Base-by-base conservation (phyloP, 305 asterid species). In the Ajuga reptans region DNA sequence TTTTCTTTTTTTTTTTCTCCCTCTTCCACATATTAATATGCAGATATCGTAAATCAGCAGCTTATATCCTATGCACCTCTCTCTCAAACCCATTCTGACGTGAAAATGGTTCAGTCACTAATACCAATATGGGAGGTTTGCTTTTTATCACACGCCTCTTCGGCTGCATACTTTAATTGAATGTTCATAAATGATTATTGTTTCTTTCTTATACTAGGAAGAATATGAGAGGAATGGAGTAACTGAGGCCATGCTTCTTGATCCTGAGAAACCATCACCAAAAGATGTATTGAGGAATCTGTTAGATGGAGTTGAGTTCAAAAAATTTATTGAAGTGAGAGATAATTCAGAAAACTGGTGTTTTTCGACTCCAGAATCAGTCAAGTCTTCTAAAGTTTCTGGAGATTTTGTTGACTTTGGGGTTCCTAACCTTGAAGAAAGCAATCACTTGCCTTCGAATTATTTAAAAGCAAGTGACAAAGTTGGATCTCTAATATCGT, bases 41-140 rank as follows among this genome's bases (percentile, higher is more conserved):
- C 92, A 94, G 99, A 92, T 71, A 86, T 94, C 67, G 73, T 86
- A 70, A 94, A 94, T 78, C 97, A 86, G 82, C 85, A 85, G 73
- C 73, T 72, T 66, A 75, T 81, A 69, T 83, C 91, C 8, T 85
- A 74, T 66, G 78, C 85, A 41, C 77, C 89, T 72, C 95, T 87
- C 74, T 89, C 99, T 14, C 97, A 91, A 83, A 70, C 84, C 72
- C 64, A 66, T 79, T 80, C 95, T 59, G 85, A 85, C 53, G 76
- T 78, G 82, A 89, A 83, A 88, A 85, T 86, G 96, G 96, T 94
- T 75, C 99, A 86, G 84, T 94, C 99, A 55, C 83, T 94, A 37
- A 79, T 94, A 68, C 97, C 97, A 42, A 94, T 94, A 66, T 94
- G 97, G 99, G 95, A 91, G 97, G 99, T 91, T 78, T 72, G 87